Conservation (phyloP, 1,139 yeast genomes). For the Magnusiomyces paraingens region DNA sequence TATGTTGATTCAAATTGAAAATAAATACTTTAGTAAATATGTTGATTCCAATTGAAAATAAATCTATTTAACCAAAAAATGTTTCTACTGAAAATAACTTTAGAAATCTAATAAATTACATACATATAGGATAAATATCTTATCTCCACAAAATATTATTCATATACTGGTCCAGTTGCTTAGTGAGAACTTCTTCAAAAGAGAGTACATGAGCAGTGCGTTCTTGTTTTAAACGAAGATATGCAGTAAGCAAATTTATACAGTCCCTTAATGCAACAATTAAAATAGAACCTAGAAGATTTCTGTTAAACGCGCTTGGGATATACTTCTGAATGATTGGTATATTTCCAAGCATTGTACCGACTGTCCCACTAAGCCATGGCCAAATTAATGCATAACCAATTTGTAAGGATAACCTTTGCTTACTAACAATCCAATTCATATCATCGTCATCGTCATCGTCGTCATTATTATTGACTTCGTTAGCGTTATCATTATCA, state of each 20-base stretch:
- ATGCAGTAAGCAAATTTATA: background rate
- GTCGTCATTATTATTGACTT: background rate
- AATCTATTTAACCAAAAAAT: too few species aligned
- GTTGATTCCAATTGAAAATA: too few species aligned
- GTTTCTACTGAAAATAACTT: background rate
- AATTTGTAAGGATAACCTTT: background rate
- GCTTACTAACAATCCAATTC: background rate
- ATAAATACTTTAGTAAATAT: too few species aligned
- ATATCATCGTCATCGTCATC: background rate
- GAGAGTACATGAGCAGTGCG: slow-evolving; percentile 20
- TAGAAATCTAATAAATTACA: background rate
- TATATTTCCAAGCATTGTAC: background rate
- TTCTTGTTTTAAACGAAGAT: slow-evolving; percentile 19
- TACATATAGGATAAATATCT: background rate
- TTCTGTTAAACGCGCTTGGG: background rate
- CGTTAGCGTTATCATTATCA: background rate
- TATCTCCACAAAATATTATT: background rate
- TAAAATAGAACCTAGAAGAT: background rate
- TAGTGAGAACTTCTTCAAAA: background rate
- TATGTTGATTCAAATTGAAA: too few species aligned
- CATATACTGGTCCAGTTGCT: background rate
- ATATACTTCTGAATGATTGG: background rate
- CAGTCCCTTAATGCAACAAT: background rate
- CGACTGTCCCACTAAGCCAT: background rate
- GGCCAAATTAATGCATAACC: background rate